Evolutionary conservation across 768 basidiomycete genomes (phyloP).

Genomic region (Mrakia frigida): DNA sequence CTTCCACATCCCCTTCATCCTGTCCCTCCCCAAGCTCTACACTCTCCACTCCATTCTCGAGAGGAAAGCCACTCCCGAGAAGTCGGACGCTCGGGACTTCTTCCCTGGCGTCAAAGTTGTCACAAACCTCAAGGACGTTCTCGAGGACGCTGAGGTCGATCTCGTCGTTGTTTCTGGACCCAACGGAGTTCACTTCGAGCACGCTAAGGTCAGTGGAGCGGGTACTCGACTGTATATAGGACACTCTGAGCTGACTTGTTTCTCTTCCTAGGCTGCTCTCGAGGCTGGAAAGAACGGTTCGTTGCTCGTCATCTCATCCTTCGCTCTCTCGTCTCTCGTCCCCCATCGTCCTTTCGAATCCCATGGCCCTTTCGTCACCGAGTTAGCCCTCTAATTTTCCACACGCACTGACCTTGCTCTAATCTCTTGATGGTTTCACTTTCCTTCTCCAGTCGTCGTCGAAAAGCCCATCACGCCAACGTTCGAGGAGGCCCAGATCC

Average conservation of each 20-base stretch:
- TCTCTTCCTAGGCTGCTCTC: constrained; percentile 47
- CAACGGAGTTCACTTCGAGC: constrained; percentile 64
- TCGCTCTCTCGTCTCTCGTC: background rate
- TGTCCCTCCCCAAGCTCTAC: constrained; percentile 65
- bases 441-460: constrained; percentile 55
- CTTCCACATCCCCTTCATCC: constrained; percentile 75
- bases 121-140: constrained; percentile 56
- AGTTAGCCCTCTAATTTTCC: too few relatives aligned
- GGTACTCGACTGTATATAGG: background rate
- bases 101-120: constrained; percentile 60
- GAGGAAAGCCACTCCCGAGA: constrained; percentile 58
- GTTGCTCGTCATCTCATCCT: constrained; percentile 22
- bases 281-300: constrained; percentile 70
- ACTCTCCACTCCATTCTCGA: constrained; percentile 66
- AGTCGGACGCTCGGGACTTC: constrained; percentile 61
- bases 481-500: constrained; percentile 55
- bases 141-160: constrained; percentile 61
- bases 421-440: background rate
- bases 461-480: constrained; percentile 76
- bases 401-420: background rate
- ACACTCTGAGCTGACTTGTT: background rate
- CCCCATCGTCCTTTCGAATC: too few relatives aligned
- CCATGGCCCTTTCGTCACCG: too few relatives aligned
- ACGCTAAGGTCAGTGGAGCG: constrained; percentile 51
- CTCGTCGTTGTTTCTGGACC: constrained; percentile 62